Evolutionary conservation across 176 grass and related monocot genomes (phyloP).

Genomic region (Chrysopogon serrulatus): DNA sequence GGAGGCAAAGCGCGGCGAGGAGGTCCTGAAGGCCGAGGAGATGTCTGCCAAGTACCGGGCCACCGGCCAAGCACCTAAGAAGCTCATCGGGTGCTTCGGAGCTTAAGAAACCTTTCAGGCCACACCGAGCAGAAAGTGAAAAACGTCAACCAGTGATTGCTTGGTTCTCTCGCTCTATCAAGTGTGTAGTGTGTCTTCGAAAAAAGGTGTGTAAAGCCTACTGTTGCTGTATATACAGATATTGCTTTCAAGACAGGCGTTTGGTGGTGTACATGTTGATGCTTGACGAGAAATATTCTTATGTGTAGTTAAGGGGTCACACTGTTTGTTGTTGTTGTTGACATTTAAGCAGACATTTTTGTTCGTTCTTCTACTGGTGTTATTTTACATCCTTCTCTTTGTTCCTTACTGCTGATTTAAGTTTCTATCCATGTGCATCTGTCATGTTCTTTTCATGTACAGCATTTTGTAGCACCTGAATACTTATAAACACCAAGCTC

Average conservation of each 20-base stretch:
- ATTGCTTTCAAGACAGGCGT: constrained; percentile 41
- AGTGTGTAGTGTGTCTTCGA: constrained; percentile 34
- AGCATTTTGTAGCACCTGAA: not conserved
- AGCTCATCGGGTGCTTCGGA: constrained; percentile 83
- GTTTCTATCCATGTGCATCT: not conserved
- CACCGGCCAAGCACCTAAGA: constrained; percentile 75
- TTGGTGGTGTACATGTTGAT: constrained; percentile 65
- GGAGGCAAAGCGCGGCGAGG: constrained; percentile 64
- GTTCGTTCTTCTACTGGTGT: not conserved
- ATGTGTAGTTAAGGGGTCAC: constrained; percentile 59
- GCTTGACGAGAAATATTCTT: constrained; percentile 55
- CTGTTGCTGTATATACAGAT: constrained; percentile 61
- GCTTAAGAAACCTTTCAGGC: constrained; percentile 15
- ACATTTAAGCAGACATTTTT: constrained; percentile 37
- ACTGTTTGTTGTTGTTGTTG: constrained; percentile 35
- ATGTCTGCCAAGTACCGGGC: constrained; percentile 76
- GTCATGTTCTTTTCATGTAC: not conserved
- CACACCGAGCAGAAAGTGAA: not conserved
- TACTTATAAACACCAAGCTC: not conserved
- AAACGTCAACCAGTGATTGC: not conserved
- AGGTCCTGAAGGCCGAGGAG: constrained; percentile 85
- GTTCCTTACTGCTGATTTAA: not conserved
- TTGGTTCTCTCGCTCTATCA: constrained; percentile 20
- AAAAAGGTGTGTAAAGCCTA: constrained; percentile 53
- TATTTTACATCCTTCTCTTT: not conserved